Evolutionary conservation across 495 filamentous ascomycete species (phyloP), one percentile per base, ranked within the genome.

Genomic region (Aspergillus saccharolyticus): DNA sequence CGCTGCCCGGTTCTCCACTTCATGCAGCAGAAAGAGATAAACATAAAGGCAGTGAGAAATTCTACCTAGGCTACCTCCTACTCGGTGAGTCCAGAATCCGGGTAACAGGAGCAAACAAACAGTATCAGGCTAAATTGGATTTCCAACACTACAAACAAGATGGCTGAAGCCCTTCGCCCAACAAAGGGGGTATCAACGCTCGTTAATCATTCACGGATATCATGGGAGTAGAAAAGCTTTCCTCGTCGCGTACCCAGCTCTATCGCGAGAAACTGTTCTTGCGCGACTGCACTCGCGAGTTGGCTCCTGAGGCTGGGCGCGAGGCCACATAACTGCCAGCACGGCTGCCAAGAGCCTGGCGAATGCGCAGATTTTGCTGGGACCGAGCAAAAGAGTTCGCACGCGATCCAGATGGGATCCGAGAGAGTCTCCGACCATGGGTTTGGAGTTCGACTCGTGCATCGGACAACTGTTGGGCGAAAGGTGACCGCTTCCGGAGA

Each of bases 381-480:
- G 77, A 80, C 24, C 78, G 66, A 2, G 73, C 75, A 61, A 73
- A 78, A 0, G 78, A 80, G 55, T 71, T 74, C 20, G 71, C 74
- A 20, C 77, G 66, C 16, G 73, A 76, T 3, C 63, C 68, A 10
- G 67, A 62, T 0, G 75, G 74, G 4, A 79, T 60, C 52, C 72
- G 70, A 15, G 74, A 74, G 1, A 70, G 33, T 4, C 70, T 70
- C 4, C 75, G 72, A n/a, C 76, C 73, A 28, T 69, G 59, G 4
- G 63, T 63, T 5, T 75, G 70, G 14, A 71, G 63, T 15, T 84
- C 76, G 12, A 72, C 65, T 16, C 75, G 71, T 8, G 80, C 83
- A 33, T 81, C 73, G 39, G 79, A 78, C n/a, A 90, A 69, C 46
- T 81, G 79, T 72, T 91, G 85, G 8, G 89, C 89, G 63, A 93